A percentile compares a stretch with the other conserved stretches of the same genome.
Evolutionary conservation across 2,329 filamentous ascomycete genomes (phyloP).

Genomic region (Hymenoscyphus infarciens): DNA sequence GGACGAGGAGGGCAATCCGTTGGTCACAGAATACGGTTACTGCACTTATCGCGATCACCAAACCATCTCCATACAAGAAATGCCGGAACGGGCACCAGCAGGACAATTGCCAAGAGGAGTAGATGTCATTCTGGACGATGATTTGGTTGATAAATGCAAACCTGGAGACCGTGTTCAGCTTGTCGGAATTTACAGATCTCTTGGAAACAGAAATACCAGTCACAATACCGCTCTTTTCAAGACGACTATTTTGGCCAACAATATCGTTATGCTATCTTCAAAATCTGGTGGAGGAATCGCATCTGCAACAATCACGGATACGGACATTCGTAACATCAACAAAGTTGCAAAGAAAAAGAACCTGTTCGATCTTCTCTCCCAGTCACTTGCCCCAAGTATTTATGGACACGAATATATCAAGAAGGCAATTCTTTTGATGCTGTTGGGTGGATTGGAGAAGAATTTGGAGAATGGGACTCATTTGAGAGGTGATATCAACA

Average conservation of each 20-base stretch:
- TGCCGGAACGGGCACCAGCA: constrained; percentile 94
- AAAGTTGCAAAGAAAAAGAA: constrained; percentile 93
- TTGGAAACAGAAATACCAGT: constrained; percentile 90
- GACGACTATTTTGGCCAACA: constrained; percentile 90
- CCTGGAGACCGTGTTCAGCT: constrained; percentile 94
- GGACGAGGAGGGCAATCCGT: constrained; percentile 86
- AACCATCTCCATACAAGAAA: constrained; percentile 97
- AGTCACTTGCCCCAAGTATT: constrained; percentile 93
- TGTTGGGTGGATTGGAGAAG: constrained; percentile 95
- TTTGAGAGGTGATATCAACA: constrained; percentile 97
- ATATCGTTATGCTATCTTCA: constrained; percentile 88
- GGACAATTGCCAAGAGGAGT: constrained; percentile 93
- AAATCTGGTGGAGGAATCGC: constrained; percentile 95
- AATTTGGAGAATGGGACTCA: constrained; percentile 98
- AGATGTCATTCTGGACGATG: constrained; percentile 94
- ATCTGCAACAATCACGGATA: constrained; percentile 88
- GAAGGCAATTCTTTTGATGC: constrained; percentile 92
- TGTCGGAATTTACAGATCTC: constrained; percentile 90
- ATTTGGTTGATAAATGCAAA: constrained; percentile 91
- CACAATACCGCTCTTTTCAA: constrained; percentile 92
- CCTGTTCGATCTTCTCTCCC: constrained; percentile 86
- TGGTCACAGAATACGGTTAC: constrained; percentile 94
- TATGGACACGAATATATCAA: constrained; percentile 98
- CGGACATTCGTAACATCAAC: constrained; percentile 97
- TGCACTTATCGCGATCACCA: constrained; percentile 96